Base-by-base conservation (phyloP, 2,329 filamentous ascomycete species). In the Cercospora sp. region DNA sequence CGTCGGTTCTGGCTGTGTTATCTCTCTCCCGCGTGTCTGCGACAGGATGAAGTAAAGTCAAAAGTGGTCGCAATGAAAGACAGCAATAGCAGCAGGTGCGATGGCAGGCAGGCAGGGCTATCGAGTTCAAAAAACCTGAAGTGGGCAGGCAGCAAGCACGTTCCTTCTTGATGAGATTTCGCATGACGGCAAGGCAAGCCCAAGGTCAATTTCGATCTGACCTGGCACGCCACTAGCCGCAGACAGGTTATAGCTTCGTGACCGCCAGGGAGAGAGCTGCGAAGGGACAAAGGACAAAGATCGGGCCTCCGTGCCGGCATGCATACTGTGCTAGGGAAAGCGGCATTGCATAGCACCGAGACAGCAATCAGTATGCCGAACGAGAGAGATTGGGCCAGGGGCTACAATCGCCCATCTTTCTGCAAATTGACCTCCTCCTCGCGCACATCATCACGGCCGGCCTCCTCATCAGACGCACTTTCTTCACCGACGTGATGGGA, bases 321-420 rank as follows among this genome's bases (percentile, higher is more conserved):
- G 33, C 59, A 61, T 45, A 48, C 59, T 48, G 59, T 39, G 33
- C 59, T 61, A 42, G 59, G 33, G 18, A 13, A 61, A 61, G 59
- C 59, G 59, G 59, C 59, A 39, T 60, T 20, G 31, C 30, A 60
- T 28, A 16, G 23, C 16, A 33, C 18, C 57, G 57, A 36, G 30
- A 10, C 57, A 33, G 13, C 30, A 33, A 16, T 18, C 30, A 23
- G 57, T 26, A 33, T 60, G 57, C 31, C 31, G 20, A 23, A 39
- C n/a, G 59, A 30, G 36, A 42, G 36, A 36, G 31, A 61, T 31
- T 23, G n/a, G 12, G 30, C 36, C 20, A 39, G 16, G n/a, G 59
- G 23, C 36, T 20, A 53, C 48, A 5, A 53, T 23, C 36, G 36
- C 36, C 36, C 36, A 42, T 42, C 36, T 42, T 39, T 42, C 36